Evolutionary conservation across 805 yeast species (phyloP).

Genomic region (Pichia membranifaciens): DNA sequence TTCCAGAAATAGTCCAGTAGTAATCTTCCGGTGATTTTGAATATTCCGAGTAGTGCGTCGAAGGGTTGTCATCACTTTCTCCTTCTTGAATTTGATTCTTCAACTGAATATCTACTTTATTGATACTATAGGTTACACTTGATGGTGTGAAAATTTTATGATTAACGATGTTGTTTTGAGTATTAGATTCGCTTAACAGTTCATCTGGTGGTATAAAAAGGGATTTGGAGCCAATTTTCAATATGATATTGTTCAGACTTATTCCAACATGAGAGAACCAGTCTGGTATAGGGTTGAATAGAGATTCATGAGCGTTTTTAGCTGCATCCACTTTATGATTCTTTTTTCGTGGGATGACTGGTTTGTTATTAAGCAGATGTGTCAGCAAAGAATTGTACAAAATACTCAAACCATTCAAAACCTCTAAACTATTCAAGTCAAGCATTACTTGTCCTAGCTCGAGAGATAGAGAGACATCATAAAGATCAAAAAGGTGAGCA

Average conservation of each 20-base stretch:
- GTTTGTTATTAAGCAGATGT: background rate
- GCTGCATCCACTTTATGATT: background rate
- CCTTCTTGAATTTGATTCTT: background rate
- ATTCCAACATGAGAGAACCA: conserved; percentile 30
- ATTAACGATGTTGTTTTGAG: background rate
- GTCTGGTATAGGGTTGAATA: conserved; percentile 30
- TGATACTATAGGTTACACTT: background rate
- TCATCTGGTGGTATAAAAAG: conserved; percentile 16
- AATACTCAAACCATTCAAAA: conserved; percentile 24
- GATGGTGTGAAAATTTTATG: conserved; percentile 10
- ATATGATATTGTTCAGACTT: conserved; percentile 8
- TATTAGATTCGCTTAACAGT: conserved; percentile 9
- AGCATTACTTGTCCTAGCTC: conserved; percentile 6
- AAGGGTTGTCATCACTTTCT: conserved; percentile 5
- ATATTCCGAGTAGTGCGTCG: conserved; percentile 4
- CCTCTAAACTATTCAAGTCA: conserved; percentile 25
- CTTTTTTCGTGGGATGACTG: background rate
- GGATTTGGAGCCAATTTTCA: conserved; percentile 19
- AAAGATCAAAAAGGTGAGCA: background rate
- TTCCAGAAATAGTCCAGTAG: conserved; percentile 8
- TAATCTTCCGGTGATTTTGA: conserved; percentile 10
- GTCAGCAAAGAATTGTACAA: conserved; percentile 2
- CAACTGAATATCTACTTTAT: background rate
- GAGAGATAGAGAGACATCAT: background rate
- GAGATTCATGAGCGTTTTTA: conserved; percentile 11